Evolutionary conservation across 73 alveolate genomes (phyloP).

Genomic region (Paramecium caudatum): DNA sequence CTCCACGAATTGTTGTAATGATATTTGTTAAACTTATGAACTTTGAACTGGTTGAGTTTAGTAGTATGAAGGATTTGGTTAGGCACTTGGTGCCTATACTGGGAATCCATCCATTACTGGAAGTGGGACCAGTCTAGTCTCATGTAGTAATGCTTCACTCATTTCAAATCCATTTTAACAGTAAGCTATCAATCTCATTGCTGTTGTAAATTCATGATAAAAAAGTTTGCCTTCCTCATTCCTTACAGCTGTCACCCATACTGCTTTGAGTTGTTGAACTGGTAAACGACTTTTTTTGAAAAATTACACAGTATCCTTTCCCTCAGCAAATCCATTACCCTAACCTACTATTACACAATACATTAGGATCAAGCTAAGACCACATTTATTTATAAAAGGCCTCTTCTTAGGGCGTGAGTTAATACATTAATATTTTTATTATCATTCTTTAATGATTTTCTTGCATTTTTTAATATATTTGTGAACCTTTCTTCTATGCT

Average conservation of each 20-base stretch:
- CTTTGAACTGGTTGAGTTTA: neutral
- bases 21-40: neutral
- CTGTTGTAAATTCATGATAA: neutral
- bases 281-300: slow-evolving; percentile 45
- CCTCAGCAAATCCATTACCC: slow-evolving; percentile 39
- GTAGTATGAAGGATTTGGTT: neutral
- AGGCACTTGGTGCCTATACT: neutral
- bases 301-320: neutral
- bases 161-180: slow-evolving; percentile 50
- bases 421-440: slow-evolving; percentile 23
- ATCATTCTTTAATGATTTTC: neutral
- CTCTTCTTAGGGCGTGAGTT: slow-evolving; percentile 26
- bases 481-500: neutral
- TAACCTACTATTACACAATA: neutral
- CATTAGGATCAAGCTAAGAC: slow-evolving; percentile 23
- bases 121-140: neutral
- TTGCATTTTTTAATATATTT: slow-evolving; percentile 5
- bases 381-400: neutral
- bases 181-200: slow-evolving; percentile 35
- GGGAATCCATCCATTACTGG: slow-evolving; percentile 44
- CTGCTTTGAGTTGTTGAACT: neutral
- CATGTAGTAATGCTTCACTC: neutral
- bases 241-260: neutral
- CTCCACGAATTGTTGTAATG: neutral
- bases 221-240: neutral